Percentiles rank a stretch among this genome's conserved stretches.
These are phyloP conservation scores for Monosporascus sp. DNA, from an alignment of 2,329 filamentous ascomycete genomes.

Conservation along the genomic window DNA sequence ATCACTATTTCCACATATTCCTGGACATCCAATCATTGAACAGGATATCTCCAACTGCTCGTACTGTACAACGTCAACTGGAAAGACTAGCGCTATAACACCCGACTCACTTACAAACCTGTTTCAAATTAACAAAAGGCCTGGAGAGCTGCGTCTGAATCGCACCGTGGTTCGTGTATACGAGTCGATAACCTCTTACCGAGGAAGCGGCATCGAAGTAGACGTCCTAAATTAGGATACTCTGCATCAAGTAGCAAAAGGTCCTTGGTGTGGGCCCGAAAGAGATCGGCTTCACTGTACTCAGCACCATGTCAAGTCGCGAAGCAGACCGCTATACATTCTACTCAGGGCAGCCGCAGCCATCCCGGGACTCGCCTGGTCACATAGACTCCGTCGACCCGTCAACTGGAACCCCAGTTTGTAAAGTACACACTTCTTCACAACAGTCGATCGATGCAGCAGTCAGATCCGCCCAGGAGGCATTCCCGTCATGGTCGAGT, in stretches of 20 bases:
- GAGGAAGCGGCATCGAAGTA: no score
- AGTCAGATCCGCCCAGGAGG: slow-evolving; percentile 62
- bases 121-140: no score
- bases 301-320: slow-evolving; percentile 15
- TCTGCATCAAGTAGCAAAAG: neutral
- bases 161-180: neutral
- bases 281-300: neutral
- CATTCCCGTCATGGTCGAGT: slow-evolving; percentile 71
- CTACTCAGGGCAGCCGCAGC: slow-evolving; percentile 66
- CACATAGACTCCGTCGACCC: slow-evolving; percentile 73
- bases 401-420: slow-evolving; percentile 62
- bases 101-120: no score
- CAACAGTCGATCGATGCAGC: slow-evolving; percentile 64
- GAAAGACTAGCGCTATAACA: no score
- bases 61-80: no score
- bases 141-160: neutral
- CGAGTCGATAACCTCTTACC: slow-evolving; percentile 5
- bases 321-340: slow-evolving; percentile 57
- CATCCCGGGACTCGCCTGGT: slow-evolving; percentile 50
- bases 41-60: no score
- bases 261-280: neutral
- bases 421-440: slow-evolving; percentile 67
- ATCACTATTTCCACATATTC: no score
- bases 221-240: no score
- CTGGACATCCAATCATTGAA: neutral